phyloP scores from a whole-genome alignment of 495 filamentous ascomycete genomes.

The Xylaria flabelliformis region DNA sequence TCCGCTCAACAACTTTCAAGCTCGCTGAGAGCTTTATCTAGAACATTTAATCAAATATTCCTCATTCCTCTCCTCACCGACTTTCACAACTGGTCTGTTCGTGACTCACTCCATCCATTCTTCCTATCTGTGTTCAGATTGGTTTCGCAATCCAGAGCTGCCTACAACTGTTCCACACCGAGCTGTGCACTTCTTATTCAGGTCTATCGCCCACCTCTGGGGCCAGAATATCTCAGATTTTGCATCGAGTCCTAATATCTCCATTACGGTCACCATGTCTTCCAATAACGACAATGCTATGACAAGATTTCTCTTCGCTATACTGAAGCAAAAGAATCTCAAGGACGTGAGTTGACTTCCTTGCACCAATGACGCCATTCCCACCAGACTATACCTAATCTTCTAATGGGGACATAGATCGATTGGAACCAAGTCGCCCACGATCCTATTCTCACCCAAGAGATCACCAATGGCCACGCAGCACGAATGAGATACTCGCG shows the following conservation, averaged over 20 bases:
- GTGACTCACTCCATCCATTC: conserved; percentile 47
- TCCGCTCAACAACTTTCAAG: conserved; percentile 35
- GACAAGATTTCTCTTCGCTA: conserved; percentile 73
- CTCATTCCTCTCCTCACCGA: conserved; percentile 45
- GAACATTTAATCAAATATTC: conserved; percentile 42
- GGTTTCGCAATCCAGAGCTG: conserved; percentile 28
- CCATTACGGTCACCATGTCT: conserved; percentile 45
- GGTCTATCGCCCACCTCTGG: conserved; percentile 28
- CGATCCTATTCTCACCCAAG: conserved; percentile 55
- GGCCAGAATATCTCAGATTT: conserved; percentile 9
- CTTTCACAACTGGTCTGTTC: conserved; percentile 41
- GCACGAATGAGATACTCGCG: conserved; percentile 82
- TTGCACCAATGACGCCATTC: neutral
- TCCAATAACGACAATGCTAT: conserved; percentile 58
- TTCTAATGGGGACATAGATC: conserved; percentile 55
- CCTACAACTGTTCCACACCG: conserved; percentile 30
- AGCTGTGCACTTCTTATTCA: conserved; percentile 41
- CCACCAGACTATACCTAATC: neutral
- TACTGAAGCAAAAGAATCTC: conserved; percentile 75
- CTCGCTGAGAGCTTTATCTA: conserved; percentile 36
- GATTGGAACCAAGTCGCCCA: conserved; percentile 75
- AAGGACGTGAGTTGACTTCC: conserved; percentile 63
- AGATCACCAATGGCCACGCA: conserved; percentile 80
- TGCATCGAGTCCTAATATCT: conserved; percentile 22
- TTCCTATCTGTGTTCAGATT: conserved; percentile 36